Base-by-base conservation (phyloP, 768 basidiomycete species). In the Roridomyces roridus region DNA sequence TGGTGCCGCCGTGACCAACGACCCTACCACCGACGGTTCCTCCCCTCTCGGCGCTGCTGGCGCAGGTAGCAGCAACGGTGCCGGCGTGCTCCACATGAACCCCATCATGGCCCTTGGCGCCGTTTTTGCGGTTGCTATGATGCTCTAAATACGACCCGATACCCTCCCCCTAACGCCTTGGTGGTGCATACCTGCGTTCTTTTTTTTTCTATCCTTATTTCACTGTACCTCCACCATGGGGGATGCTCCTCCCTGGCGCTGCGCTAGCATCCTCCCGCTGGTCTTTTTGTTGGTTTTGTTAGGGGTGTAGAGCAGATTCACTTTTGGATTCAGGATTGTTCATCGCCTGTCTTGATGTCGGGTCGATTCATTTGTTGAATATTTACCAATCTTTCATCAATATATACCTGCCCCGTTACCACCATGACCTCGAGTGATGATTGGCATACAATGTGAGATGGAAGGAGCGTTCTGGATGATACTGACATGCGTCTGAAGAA, bases 11-110 rank as follows among this genome's bases (percentile, higher is more conserved):
- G 46, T 43, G n/a, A 48, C 62, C 45, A 31, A 59, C 36, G 37
- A 65, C 21, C 50, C 68, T 29, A 44, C 65, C 9, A 18, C 65
- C 14, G 52, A 62, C 29, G 45, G 67, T 58, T 57, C 64, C 14
- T 62, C 60, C 8, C 74, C 80, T 41, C 69, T 81, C 31, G 82
- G 81, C 46, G 80, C 79, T 37, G 76, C 77, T 46, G 78, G 80
- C 51, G 77, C 78, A 15, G 79, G 75, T n/a, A 67, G 66, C 46
- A 71, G 75, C 47, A 72, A 70, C 51, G 72, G 72, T 46, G 76
- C 75, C 39, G 65, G 73, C 17, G 61, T 67, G 28, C 77, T 70
- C 65, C 77, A 75, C 64, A 68, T 73, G 63, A 77, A 71, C 34
- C 77, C 81, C 57, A 61, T 77, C 64, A 66, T 81, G 64, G 70